Percentiles rank a stretch among this genome's conserved stretches.
phyloP scores from a whole-genome alignment of 495 filamentous ascomycete genomes.

The Filosporella fistucella region DNA sequence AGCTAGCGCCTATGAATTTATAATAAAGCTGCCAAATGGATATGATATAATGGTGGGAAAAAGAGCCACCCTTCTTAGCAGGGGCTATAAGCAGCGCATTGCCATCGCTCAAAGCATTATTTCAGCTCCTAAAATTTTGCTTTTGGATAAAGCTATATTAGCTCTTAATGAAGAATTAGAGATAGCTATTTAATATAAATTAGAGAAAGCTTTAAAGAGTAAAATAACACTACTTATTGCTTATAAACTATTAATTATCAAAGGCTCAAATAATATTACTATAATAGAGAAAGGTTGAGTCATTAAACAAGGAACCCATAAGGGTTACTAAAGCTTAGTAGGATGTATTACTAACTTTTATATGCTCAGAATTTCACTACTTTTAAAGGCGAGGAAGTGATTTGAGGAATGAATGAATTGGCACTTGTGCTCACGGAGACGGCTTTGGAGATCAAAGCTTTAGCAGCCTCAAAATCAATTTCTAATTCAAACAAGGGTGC shows the following conservation, averaged over 20 bases:
- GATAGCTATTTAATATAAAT: neutral
- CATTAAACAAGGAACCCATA: neutral
- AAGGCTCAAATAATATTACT: neutral
- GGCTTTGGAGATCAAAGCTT: no score
- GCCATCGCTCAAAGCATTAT: neutral
- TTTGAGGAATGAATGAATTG: no score
- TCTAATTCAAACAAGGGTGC: no score
- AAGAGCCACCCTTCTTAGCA: conserved; percentile 27
- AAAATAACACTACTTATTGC: neutral
- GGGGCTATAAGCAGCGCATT: neutral
- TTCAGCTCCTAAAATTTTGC: neutral
- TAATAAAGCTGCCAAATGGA: conserved; percentile 40
- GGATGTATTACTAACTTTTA: neutral
- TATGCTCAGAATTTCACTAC: neutral
- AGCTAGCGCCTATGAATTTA: conserved; percentile 31
- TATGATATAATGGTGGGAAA: conserved; percentile 48
- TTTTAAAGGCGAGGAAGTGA: neutral
- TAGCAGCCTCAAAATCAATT: no score
- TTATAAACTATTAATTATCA: neutral
- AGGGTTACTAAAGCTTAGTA: neutral
- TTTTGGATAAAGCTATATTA: neutral
- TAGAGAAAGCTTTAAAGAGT: neutral
- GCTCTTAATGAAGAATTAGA: neutral
- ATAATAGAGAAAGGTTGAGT: neutral
- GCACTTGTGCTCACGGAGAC: no score